Conservation (phyloP, 2,329 filamentous ascomycete species). For the Cylindrodendrum hubeiense region DNA sequence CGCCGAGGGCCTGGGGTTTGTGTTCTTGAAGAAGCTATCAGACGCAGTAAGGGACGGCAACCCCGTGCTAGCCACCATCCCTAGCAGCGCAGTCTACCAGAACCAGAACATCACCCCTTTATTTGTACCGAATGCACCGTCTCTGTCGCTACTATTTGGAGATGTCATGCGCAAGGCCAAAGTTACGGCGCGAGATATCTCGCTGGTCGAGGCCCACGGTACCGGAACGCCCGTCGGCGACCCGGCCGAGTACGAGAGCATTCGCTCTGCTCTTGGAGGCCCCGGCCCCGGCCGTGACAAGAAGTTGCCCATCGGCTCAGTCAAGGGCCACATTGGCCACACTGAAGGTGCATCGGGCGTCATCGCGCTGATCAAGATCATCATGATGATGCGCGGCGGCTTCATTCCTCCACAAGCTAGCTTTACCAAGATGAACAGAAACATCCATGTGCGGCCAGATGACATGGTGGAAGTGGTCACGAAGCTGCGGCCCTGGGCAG, state of each 20-base stretch:
- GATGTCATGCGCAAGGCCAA: slow-evolving; percentile 44
- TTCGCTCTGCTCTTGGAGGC: slow-evolving; percentile 21
- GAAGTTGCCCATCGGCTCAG: slow-evolving; percentile 31
- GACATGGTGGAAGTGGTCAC: background rate
- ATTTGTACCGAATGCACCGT: slow-evolving; percentile 41
- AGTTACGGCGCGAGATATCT: slow-evolving; percentile 50
- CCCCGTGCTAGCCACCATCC: slow-evolving; percentile 55
- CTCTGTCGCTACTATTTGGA: background rate
- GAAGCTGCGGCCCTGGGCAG: slow-evolving; percentile 24
- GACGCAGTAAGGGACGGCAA: slow-evolving; percentile 62
- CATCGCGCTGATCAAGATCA: slow-evolving; percentile 61
- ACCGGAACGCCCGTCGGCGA: slow-evolving; percentile 66
- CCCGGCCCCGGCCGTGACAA: slow-evolving; percentile 27
- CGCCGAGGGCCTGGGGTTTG: slow-evolving; percentile 59
- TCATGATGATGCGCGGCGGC: slow-evolving; percentile 53
- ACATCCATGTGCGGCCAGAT: slow-evolving; percentile 23
- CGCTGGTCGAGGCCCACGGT: slow-evolving; percentile 60
- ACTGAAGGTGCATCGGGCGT: slow-evolving; percentile 54
- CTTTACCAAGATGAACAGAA: slow-evolving; percentile 46
- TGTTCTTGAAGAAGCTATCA: slow-evolving; percentile 62
- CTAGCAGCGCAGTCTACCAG: slow-evolving; percentile 53
- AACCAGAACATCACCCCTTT: slow-evolving; percentile 55
- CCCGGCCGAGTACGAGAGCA: slow-evolving; percentile 55
- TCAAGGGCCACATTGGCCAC: slow-evolving; percentile 46
- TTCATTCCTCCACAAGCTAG: slow-evolving; percentile 50